phyloP scores from a whole-genome alignment of 2,329 filamentous ascomycete species.

The Rachicladosporium sp. region DNA sequence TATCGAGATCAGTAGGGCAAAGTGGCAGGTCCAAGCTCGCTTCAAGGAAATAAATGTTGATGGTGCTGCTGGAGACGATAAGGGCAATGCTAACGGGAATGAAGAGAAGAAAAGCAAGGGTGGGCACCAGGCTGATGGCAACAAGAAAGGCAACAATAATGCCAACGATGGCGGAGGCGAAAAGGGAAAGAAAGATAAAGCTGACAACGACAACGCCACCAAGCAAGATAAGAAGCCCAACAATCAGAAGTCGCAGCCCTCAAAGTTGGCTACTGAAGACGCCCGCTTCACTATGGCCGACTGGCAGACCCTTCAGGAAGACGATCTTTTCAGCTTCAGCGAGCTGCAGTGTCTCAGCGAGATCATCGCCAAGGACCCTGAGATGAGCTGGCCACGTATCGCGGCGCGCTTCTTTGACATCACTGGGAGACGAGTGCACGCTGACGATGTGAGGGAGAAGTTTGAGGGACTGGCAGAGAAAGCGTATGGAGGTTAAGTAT shows the following conservation, averaged over 20 bases:
- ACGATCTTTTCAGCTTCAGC: constrained; percentile 24
- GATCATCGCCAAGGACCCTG: constrained; percentile 30
- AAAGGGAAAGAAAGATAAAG: constrained; percentile 4
- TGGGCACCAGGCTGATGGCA: constrained; percentile 1
- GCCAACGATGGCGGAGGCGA: constrained; percentile 10
- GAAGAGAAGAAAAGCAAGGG: constrained; percentile 6
- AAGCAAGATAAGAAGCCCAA: constrained; percentile 1
- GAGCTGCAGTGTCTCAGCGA: constrained; percentile 32
- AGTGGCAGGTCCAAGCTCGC: constrained; percentile 13
- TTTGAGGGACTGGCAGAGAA: constrained; percentile 19
- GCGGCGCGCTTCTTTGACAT: constrained; percentile 37
- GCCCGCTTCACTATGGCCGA: constrained; percentile 19
- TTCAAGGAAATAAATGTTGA: constrained; percentile 25
- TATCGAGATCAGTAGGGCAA: constrained; percentile 17
- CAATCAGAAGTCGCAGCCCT: constrained; percentile 1
- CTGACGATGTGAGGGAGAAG: constrained; percentile 32
- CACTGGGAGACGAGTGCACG: constrained; percentile 34
- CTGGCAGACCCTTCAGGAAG: constrained; percentile 20
- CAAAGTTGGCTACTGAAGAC: constrained; percentile 9
- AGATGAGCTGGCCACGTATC: constrained; percentile 33
- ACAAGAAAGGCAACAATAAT: constrained; percentile 9
- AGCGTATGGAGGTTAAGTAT: background rate
- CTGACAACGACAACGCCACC: constrained; percentile 2
- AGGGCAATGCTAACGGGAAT: constrained; percentile 5
- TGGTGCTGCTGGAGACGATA: constrained; percentile 9